A percentile compares a stretch with the other conserved stretches of the same genome.
phyloP scores from a whole-genome alignment of 176 grass and related monocot genomes.

The Lolium perenne region DNA sequence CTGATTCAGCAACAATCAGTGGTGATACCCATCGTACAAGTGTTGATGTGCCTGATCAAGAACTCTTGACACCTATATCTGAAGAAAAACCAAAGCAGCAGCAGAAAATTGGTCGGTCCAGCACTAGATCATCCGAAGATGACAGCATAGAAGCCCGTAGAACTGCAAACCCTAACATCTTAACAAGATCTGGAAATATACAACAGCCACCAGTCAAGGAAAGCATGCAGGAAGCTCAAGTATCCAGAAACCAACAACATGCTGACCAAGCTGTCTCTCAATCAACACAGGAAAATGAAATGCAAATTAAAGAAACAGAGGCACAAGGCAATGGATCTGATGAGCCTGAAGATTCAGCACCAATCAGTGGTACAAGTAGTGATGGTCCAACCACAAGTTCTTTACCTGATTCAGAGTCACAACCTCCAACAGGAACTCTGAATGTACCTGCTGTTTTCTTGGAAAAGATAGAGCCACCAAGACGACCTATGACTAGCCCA shows the following conservation, averaged over 20 bases:
- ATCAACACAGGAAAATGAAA: not conserved
- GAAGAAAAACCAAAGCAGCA: conserved; percentile 28
- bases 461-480: not conserved
- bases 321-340: not conserved
- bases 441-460: not conserved
- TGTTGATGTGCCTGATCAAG: too few species aligned
- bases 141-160: conserved; percentile 2
- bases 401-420: not conserved
- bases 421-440: not conserved
- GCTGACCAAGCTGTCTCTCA: not conserved
- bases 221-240: conserved; percentile 10
- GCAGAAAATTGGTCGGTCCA: not conserved
- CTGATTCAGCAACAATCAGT: not conserved
- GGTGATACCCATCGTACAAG: not conserved
- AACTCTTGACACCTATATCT: too few species aligned
- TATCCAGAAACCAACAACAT: conserved; percentile 13
- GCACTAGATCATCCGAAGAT: conserved; percentile 14
- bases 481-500: not conserved
- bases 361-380: too few species aligned
- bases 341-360: too few species aligned
- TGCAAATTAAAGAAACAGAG: not conserved
- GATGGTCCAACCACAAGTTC: not conserved
- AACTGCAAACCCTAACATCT: not conserved
- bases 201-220: not conserved
- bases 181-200: not conserved